phyloP scores from a whole-genome alignment of 257 asterid genomes.

The Scutellaria baicalensis region DNA sequence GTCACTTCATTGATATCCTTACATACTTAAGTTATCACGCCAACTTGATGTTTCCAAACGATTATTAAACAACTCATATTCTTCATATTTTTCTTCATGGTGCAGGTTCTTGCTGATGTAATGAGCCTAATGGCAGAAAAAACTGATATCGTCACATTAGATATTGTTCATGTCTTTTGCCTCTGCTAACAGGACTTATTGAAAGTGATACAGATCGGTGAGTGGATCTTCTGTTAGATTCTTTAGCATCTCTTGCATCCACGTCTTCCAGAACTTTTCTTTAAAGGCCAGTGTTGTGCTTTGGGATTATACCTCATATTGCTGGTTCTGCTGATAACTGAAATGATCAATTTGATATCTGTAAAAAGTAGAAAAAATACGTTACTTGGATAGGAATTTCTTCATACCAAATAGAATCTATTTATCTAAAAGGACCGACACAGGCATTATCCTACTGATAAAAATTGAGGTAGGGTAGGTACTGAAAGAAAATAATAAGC shows the following conservation, averaged over 20 bases:
- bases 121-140: slow-evolving; percentile 66
- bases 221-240: background rate
- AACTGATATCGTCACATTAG: slow-evolving; percentile 68
- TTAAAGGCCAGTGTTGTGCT: slow-evolving; percentile 8
- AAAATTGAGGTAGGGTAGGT: background rate
- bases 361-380: background rate
- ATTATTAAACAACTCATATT: background rate
- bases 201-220: slow-evolving; percentile 84
- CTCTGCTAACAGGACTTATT: slow-evolving; percentile 69
- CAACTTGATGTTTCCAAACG: slow-evolving; percentile 2
- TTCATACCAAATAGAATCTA: background rate
- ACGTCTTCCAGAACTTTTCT: background rate
- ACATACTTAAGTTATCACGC: slow-evolving; percentile 3
- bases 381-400: background rate
- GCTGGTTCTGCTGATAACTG: background rate
- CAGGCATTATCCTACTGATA: background rate
- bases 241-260: background rate
- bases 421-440: slow-evolving; percentile 3
- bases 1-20: background rate
- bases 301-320: background rate
- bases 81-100: slow-evolving; percentile 3
- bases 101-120: slow-evolving; percentile 95
- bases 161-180: slow-evolving; percentile 81
- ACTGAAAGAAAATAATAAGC: background rate
- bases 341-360: background rate